Evolutionary conservation across 2,329 filamentous ascomycete genomes (phyloP), one percentile per base, ranked within the genome.

Genomic region (Fusarium lyarnte): DNA sequence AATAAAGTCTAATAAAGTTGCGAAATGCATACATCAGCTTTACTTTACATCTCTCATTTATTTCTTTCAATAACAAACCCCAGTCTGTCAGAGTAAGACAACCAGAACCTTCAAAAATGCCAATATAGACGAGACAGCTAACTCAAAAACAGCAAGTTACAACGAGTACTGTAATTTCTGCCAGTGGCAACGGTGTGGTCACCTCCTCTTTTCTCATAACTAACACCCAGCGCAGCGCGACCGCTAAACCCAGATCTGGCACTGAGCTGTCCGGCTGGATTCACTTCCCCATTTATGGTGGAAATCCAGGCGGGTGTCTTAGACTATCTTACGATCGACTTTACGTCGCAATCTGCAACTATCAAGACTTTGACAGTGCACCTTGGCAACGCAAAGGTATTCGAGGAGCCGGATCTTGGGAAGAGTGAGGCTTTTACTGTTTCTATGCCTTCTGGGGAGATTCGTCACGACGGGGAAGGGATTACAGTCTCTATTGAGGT

Each of bases 391-490:
- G 6, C 7, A 27, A 29, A 21, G 19, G 19, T 46, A 21, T 10
- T 29, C 4, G 25, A 46, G 13, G 43, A 46, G 19, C 0, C 6
- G 3, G 19, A n/a, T 1, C 43, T 46, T 21, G 43, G 25, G 10
- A 46, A 14, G 13, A 16, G 19, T 29, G 12, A 29, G 19, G 1
- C 43, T 14, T 46, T 46, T 46, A 16, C 13, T 11, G 1, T 46
- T 21, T 6, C 12, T 11, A 12, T 29, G 13, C 27, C 19, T 16
- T 46, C 43, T 29, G 10, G 13, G 19, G 8, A 29, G 12, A 11
- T 46, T 21, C 6, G 0, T 21, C 14, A 9, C 9, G 21, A 8
- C 0, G 19, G 3, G 3, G 19, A 13, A 5, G 43, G 19, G 8
- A 3, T 46, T 14, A 21, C 43, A 9, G 25, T 46, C 19, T 21